Conservation (phyloP, 106 monocot genomes). For the Acanthochlamys bracteata region DNA sequence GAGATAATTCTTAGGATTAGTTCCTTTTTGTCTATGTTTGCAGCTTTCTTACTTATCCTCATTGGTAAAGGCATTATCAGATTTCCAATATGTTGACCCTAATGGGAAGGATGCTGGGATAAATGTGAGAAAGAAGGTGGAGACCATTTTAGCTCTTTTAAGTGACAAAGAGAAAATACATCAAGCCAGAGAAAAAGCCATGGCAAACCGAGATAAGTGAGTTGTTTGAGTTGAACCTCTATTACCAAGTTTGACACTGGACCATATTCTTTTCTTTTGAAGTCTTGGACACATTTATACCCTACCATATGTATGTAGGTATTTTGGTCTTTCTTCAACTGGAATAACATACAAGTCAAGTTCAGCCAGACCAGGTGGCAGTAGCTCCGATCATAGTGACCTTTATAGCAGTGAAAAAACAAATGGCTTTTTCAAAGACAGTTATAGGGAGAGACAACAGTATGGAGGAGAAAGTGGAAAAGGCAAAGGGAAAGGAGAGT, state of each 20-base stretch:
- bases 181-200: conserved; percentile 75
- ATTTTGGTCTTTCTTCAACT: conserved; percentile 82
- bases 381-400: conserved; percentile 22
- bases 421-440: conserved; percentile 43
- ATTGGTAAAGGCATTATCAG: conserved; percentile 62
- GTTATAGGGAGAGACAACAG: conserved; percentile 35
- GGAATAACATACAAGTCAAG: conserved; percentile 77
- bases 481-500: conserved; percentile 13
- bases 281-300: conserved; percentile 67
- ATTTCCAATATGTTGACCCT: conserved; percentile 84
- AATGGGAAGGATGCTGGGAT: conserved; percentile 93
- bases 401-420: conserved; percentile 70
- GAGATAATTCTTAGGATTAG: neutral
- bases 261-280: neutral
- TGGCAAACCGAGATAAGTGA: conserved; percentile 86
- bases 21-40: neutral
- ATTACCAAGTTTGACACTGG: neutral
- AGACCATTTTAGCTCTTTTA: conserved; percentile 61
- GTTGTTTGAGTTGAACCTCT: neutral
- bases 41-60: neutral
- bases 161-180: conserved; percentile 81
- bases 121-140: conserved; percentile 88
- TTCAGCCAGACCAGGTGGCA: conserved; percentile 48
- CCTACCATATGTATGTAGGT: conserved; percentile 61
- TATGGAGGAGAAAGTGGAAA: conserved; percentile 18